Evolutionary conservation across 1,284 basidiomycete genomes (phyloP), one percentile per base, ranked within the genome.

Genomic region (Heterobasidion irregulare): DNA sequence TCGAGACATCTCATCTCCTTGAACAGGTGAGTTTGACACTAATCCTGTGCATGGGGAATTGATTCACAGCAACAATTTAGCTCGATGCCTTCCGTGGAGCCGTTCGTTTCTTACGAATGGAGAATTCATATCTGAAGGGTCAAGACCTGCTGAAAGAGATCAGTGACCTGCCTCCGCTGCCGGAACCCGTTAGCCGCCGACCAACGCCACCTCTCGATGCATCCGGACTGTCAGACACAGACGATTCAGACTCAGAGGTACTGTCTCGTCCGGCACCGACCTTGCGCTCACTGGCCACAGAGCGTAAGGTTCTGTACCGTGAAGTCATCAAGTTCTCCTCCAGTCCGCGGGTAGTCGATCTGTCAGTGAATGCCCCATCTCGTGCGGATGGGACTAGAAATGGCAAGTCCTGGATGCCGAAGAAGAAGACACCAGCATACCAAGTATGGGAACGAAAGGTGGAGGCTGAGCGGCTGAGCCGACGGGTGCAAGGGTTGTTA

Each of bases 61-160:
- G 52, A 38, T 18, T 52, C 36, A 19, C 44, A 43, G n/a, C 9
- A 34, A 34, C 44, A 56, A 33, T 48, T 54, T 67, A 96, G 86
- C 82, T 98, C 63, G 92, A 96, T 53, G 88, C 88, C n/a, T 79
- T 98, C 16, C 87, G 92, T 47, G 85, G 87, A 2, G 93, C 93
- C 0, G 82, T 99, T 32, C 84, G 90, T 33, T 96, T 90, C 80
- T 75, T 99, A 33, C 84, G 94, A 16, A 83, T 79, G 41, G 96
- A 99, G 70, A 99, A 99, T 68, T 82, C 90, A 1, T 90, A 90
- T 66, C 83, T 99, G 68, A 95, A 92, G 66, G 89, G 92, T 2
- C 86, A 91, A 66, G 92, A 94, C 64, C 76, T 98, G 0, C 81
- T 95, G 60, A 79, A 81, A 55, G 89, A 94, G 63, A 83, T 98